These are phyloP conservation scores for Pilasporangium apinafurcum DNA, from an alignment of 352 stramenopile species.

Conservation along the genomic window DNA sequence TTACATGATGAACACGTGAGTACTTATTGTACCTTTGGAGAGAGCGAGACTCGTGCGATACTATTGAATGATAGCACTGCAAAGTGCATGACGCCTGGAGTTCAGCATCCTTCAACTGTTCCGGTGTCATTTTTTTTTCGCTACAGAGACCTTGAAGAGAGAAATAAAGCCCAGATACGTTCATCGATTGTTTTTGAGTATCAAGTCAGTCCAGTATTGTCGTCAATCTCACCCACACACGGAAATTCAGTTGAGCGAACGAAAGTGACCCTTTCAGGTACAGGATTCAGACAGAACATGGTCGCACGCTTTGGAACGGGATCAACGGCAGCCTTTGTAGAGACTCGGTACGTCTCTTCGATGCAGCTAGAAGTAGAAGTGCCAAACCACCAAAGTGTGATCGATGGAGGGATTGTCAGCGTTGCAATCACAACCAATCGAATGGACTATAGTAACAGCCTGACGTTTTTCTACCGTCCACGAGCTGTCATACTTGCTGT, in stretches of 20 bases:
- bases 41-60: slow-evolving; percentile 11
- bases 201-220: slow-evolving; percentile 10
- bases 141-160: slow-evolving; percentile 7
- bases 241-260: slow-evolving; percentile 16
- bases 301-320: slow-evolving; percentile 16
- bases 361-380: slow-evolving; percentile 8
- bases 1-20: slow-evolving; percentile 1
- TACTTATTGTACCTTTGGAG: slow-evolving; percentile 33
- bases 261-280: slow-evolving; percentile 15
- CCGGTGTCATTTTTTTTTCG: slow-evolving; percentile 23
- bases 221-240: slow-evolving; percentile 7
- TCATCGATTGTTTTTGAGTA: slow-evolving; percentile 16
- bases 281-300: slow-evolving; percentile 15
- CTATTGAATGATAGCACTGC: slow-evolving; percentile 5
- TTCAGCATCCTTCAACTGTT: slow-evolving; percentile 1
- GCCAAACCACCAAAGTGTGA: slow-evolving; percentile 5
- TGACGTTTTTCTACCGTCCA: slow-evolving; percentile 22
- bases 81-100: slow-evolving; percentile 12
- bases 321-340: slow-evolving; percentile 1
- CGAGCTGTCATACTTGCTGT: slow-evolving; percentile 14
- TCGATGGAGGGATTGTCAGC: slow-evolving; percentile 8
- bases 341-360: slow-evolving; percentile 13
- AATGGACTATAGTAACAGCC: slow-evolving; percentile 22
- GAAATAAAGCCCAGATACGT: slow-evolving; percentile 6
- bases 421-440: slow-evolving; percentile 21